Conservation (phyloP, 257 asterid species). For the Hygrophila difformis region DNA sequence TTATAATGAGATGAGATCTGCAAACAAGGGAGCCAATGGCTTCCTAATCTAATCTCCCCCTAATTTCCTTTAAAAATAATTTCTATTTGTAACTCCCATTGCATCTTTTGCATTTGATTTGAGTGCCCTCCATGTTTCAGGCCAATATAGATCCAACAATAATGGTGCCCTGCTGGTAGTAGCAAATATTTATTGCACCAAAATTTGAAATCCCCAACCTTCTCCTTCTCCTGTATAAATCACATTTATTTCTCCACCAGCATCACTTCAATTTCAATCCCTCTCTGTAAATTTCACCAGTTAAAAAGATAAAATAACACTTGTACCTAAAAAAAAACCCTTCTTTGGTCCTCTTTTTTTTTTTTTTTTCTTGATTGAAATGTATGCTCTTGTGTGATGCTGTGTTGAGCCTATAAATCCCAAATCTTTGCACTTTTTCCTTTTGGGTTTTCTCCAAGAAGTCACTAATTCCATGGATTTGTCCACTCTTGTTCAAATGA, state of each 20-base stretch:
- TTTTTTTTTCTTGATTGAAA: conserved; percentile 8
- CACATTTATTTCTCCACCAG: conserved; percentile 36
- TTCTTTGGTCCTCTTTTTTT: conserved; percentile 10
- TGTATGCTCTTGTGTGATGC: conserved; percentile 15
- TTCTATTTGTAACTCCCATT: conserved; percentile 1
- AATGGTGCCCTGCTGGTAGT: conserved; percentile 28
- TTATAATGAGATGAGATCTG: too few species aligned
- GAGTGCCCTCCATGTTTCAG: conserved; percentile 13
- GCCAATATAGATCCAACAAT: conserved; percentile 28
- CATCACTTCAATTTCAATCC: conserved; percentile 7
- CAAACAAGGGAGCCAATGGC: too few species aligned
- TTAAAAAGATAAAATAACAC: too few species aligned
- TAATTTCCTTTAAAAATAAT: conserved; percentile 1
- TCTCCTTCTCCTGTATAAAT: conserved; percentile 19
- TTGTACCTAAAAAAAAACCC: too few species aligned
- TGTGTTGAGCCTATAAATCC: conserved; percentile 21
- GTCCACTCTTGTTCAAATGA: conserved; percentile 27
- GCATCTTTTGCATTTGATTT: conserved; percentile 17
- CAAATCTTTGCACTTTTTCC: conserved; percentile 23
- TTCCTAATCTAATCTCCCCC: too few species aligned
- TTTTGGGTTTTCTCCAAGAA: conserved; percentile 7
- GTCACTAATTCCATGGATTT: conserved; percentile 24
- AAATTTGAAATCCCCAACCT: conserved; percentile 30
- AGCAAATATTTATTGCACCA: conserved; percentile 36
- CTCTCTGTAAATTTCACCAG: conserved; percentile 19